A percentile compares a stretch with the other conserved stretches of the same genome.
Conservation (phyloP, 1,139 yeast genomes). For the Yamadazyma buinensis region DNA sequence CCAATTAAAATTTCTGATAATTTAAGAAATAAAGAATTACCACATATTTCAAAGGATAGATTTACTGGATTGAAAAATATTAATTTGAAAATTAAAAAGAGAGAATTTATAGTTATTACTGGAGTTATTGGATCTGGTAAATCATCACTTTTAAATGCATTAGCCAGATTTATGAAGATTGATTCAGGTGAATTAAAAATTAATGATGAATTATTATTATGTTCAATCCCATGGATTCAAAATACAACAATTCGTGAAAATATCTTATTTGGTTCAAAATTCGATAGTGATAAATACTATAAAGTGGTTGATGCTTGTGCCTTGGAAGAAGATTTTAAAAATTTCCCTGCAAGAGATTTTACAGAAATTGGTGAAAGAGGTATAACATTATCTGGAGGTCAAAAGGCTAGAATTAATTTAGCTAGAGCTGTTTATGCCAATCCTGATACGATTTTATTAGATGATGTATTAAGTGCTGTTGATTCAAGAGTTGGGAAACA, state of each 20-base stretch:
- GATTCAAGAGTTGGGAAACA: constrained; percentile 40
- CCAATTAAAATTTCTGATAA: neutral
- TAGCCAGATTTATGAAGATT: constrained; percentile 36
- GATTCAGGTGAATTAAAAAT: constrained; percentile 23
- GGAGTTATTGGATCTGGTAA: constrained; percentile 43
- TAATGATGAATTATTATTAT: constrained; percentile 27
- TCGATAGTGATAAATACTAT: constrained; percentile 25
- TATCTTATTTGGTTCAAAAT: constrained; percentile 35
- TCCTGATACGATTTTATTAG: constrained; percentile 31
- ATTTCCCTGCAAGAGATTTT: constrained; percentile 32
- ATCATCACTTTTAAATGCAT: constrained; percentile 31
- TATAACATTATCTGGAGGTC: constrained; percentile 41
- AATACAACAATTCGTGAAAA: constrained; percentile 43
- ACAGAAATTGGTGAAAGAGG: constrained; percentile 46
- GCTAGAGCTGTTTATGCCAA: constrained; percentile 41
- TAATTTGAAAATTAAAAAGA: constrained; percentile 23
- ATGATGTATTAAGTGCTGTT: constrained; percentile 43
- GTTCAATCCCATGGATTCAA: constrained; percentile 44
- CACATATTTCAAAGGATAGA: constrained; percentile 2
- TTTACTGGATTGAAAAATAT: constrained; percentile 32
- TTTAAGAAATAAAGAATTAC: neutral
- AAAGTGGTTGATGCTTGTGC: constrained; percentile 36
- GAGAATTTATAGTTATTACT: constrained; percentile 37
- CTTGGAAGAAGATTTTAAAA: constrained; percentile 33
- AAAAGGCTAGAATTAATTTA: constrained; percentile 39